phyloP scores from a whole-genome alignment of 352 stramenopile species.

The Pythium chondricola region DNA sequence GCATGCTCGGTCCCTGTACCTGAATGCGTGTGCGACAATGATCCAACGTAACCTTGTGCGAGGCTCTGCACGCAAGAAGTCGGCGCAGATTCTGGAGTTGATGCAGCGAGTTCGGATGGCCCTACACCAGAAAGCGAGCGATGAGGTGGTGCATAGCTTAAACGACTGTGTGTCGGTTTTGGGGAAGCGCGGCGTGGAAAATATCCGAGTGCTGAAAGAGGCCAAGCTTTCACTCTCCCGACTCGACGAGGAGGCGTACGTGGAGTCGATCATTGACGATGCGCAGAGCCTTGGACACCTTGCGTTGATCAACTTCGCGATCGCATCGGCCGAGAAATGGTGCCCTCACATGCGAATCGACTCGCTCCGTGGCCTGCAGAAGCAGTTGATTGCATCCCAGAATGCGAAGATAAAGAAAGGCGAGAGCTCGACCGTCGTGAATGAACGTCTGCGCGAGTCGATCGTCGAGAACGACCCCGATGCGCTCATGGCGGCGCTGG shows the following conservation, averaged over 20 bases:
- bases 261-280: conserved; percentile 65
- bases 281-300: conserved; percentile 47
- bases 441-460: conserved; percentile 44
- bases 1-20: conserved; percentile 64
- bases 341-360: conserved; percentile 52
- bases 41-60: conserved; percentile 81
- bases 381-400: conserved; percentile 7
- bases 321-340: conserved; percentile 51
- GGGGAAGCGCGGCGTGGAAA: conserved; percentile 40
- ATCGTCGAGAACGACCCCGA: conserved; percentile 65
- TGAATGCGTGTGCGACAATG: conserved; percentile 79
- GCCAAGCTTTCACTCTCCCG: conserved; percentile 43
- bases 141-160: conserved; percentile 60
- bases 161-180: conserved; percentile 50
- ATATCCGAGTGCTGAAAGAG: conserved; percentile 56
- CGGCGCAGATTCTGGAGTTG: conserved; percentile 43
- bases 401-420: conserved; percentile 26
- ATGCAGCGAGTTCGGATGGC: conserved; percentile 49
- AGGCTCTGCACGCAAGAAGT: conserved; percentile 60
- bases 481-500: conserved; percentile 59
- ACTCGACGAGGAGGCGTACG: conserved; percentile 72
- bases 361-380: conserved; percentile 26
- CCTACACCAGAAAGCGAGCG: conserved; percentile 42
- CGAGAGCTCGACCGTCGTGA: conserved; percentile 37
- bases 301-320: conserved; percentile 57